Base-by-base conservation (phyloP, 805 yeast species). In the Yamadazyma insecticola region DNA sequence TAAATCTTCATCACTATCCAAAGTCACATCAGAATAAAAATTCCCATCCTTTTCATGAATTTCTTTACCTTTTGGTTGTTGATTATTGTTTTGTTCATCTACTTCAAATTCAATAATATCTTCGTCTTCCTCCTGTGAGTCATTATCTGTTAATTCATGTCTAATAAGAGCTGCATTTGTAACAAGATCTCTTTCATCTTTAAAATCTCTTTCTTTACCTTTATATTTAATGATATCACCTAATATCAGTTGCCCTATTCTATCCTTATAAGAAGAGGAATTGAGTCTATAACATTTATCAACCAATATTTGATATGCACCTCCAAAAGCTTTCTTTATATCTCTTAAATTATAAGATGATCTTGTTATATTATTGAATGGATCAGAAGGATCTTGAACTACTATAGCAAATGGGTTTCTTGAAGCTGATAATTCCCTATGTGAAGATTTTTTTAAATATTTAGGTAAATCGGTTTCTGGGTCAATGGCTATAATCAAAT, bases 341-440 rank as follows among this genome's bases (percentile, higher is more conserved):
- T 81, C 85, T 22, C 86, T 59, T 24, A 86, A 62, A 52, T 88
- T 88, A 60, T 78, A 86, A 2, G 95, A 78, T 4, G 96, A 85
- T 44, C 95, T 67, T 27, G 92, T 78, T 28, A 90, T 81, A 52
- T 90, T 90, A 50, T 90, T 90, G n/a, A 63, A 41, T 2, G 78
- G 63, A 48, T 89, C 96, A 29, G 81, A 79, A 1, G 97, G 97
- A 51, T 90, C 97, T 55, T 83, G 90, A 18, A 90, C 83, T 1
- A 87, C 80, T 23, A 88, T 56, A 1, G 83, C 56, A 51, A 78
- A 85, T 22, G 75, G 68, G 26, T 68, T 70, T 33, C 78, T 70
- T 14, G 60, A 49, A 25, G 78, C 61, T 30, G 70, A 66, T 40
- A 82, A 48, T 22, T 59, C 68, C 14, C 28, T 17, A 51, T 76